Evolutionary conservation across 1,284 basidiomycete species (phyloP).

Genomic region (Marasmius sp.): DNA sequence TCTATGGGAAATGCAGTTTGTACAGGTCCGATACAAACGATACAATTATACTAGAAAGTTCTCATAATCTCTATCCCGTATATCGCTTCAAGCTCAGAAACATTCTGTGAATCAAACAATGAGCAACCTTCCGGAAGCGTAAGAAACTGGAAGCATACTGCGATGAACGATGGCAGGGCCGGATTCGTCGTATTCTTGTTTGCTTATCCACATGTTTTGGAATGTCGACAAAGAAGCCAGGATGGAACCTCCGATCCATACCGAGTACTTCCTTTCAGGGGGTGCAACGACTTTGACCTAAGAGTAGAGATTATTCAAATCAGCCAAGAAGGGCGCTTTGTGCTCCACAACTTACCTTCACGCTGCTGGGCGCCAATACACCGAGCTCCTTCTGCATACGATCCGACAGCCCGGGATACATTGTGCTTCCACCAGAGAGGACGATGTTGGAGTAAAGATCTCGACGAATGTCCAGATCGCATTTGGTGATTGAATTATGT

Average conservation of each 20-base stretch:
- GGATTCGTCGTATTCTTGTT: constrained; percentile 16
- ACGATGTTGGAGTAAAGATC: constrained; percentile 94
- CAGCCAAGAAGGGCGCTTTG: background rate
- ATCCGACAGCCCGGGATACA: constrained; percentile 97
- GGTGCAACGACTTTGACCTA: constrained; percentile 13
- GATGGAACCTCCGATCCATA: constrained; percentile 14
- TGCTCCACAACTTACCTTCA: constrained; percentile 74
- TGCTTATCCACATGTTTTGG: constrained; percentile 13
- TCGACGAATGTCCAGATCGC: constrained; percentile 81
- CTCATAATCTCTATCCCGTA: too few relatives aligned
- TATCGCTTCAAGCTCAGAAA: background rate
- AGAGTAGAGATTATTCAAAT: background rate
- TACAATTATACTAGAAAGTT: too few relatives aligned
- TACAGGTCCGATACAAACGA: too few relatives aligned
- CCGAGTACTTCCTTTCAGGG: constrained; percentile 13
- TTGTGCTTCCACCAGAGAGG: constrained; percentile 94
- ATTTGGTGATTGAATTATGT: constrained; percentile 79
- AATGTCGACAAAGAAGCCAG: constrained; percentile 13
- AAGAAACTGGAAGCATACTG: constrained; percentile 1
- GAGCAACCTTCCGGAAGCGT: background rate
- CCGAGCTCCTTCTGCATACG: constrained; percentile 99
- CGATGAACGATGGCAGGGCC: constrained; percentile 15
- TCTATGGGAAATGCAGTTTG: too few relatives aligned
- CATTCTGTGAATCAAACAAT: constrained; percentile 7
- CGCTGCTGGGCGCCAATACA: constrained; percentile 76